These are phyloP conservation scores for Hericium coralloides DNA, from an alignment of 768 basidiomycete species.

Conservation along the genomic window DNA sequence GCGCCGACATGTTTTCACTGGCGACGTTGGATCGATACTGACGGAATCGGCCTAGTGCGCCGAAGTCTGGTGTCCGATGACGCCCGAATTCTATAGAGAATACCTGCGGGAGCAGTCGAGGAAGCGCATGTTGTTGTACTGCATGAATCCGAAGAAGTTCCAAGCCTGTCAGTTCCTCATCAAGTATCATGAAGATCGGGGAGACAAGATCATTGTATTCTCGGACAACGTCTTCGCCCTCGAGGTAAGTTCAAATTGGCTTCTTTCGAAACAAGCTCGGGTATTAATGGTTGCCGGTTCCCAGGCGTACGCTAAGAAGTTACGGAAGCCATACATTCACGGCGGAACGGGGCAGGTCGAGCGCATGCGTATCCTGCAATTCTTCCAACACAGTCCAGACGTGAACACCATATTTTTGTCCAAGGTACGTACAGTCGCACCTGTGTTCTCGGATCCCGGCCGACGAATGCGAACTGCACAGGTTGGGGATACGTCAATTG, in stretches of 20 bases:
- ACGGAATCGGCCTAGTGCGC: conserved; percentile 58
- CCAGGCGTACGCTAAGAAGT: conserved; percentile 87
- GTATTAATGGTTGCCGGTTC: background rate
- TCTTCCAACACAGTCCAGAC: conserved; percentile 91
- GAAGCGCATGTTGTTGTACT: conserved; percentile 93
- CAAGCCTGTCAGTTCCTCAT: conserved; percentile 99
- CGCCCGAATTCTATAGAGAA: conserved; percentile 97
- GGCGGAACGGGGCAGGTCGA: conserved; percentile 93
- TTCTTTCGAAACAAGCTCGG: background rate
- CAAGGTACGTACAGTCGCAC: conserved; percentile 42
- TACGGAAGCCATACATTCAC: conserved; percentile 92
- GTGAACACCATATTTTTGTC: conserved; percentile 99
- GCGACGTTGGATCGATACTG: background rate
- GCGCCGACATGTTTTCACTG: background rate
- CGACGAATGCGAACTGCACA: conserved; percentile 19
- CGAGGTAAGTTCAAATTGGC: conserved; percentile 49
- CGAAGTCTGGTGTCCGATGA: conserved; percentile 99
- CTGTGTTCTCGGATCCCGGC: conserved; percentile 7
- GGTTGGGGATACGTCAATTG: conserved; percentile 98
- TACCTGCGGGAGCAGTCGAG: conserved; percentile 89
- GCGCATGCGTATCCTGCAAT: conserved; percentile 88
- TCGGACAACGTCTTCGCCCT: conserved; percentile 97
- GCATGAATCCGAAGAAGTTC: conserved; percentile 99
- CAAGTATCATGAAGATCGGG: conserved; percentile 94
- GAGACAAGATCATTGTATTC: conserved; percentile 99